phyloP scores from a whole-genome alignment of 2,329 filamentous ascomycete species.

The Penicillium sp. region DNA sequence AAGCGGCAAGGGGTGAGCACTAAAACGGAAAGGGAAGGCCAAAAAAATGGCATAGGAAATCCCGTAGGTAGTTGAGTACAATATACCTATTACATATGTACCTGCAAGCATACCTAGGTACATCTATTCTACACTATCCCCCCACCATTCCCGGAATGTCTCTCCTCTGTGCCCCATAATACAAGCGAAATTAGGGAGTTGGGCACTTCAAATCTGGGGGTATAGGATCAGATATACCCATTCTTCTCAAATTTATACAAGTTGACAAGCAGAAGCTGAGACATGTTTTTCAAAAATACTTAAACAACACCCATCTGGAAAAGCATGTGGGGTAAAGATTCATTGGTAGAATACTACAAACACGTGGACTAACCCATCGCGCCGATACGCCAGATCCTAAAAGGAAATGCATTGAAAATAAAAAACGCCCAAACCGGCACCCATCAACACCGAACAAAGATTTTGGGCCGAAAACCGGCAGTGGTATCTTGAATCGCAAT shows the following conservation, averaged over 20 bases:
- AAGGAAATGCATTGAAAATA: background rate
- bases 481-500: constrained; percentile 13
- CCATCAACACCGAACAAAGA: constrained; percentile 9
- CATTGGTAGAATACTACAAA: constrained; percentile 5
- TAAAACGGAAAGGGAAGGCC: too few species aligned
- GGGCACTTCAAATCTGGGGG: background rate
- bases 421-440: background rate
- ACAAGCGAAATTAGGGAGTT: background rate
- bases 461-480: constrained; percentile 1
- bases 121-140: background rate
- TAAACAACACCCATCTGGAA: background rate
- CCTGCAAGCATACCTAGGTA: background rate
- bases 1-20: too few species aligned
- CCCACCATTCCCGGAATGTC: background rate
- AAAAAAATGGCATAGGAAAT: too few species aligned
- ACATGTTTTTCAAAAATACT: background rate
- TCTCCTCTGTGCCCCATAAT: background rate
- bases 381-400: constrained; percentile 7
- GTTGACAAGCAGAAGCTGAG: background rate
- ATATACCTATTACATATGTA: background rate
- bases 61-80: too few species aligned
- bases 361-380: constrained; percentile 7
- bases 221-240: background rate
- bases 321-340: background rate
- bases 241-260: background rate